Conservation (phyloP, 176 grass and related monocot genomes). For the Carex cristatella region DNA sequence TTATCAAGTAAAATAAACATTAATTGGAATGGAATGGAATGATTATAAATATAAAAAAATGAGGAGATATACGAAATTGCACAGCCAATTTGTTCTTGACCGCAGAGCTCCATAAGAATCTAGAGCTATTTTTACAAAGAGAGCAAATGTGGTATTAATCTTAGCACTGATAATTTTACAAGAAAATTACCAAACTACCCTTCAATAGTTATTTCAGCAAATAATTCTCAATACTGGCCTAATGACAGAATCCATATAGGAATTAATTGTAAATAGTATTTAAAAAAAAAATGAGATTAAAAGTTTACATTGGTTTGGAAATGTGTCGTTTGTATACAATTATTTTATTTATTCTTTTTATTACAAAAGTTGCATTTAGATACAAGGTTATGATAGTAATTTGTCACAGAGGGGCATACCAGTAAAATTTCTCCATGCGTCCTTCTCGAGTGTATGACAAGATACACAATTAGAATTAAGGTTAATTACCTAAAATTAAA, state of each 20-base stretch:
- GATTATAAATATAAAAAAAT: too few species aligned
- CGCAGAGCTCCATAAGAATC: too few species aligned
- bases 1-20: not conserved
- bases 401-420: conserved; percentile 35
- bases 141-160: too few species aligned
- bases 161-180: not conserved
- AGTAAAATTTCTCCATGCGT: conserved; percentile 89
- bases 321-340: conserved; percentile 67
- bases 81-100: too few species aligned
- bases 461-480: too few species aligned
- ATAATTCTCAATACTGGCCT: not conserved
- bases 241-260: not conserved
- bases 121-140: too few species aligned
- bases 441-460: conserved; percentile 53
- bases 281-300: not conserved
- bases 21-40: too few species aligned
- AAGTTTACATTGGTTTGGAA: conserved; percentile 80
- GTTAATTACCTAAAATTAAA: too few species aligned
- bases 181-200: not conserved
- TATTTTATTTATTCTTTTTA: not conserved
- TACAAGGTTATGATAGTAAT: not conserved
- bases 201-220: not conserved
- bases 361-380: not conserved
- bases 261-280: not conserved
- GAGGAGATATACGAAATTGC: too few species aligned